Evolutionary conservation across 1,284 basidiomycete species (phyloP).

Genomic region (Mrakiaceae sp.): DNA sequence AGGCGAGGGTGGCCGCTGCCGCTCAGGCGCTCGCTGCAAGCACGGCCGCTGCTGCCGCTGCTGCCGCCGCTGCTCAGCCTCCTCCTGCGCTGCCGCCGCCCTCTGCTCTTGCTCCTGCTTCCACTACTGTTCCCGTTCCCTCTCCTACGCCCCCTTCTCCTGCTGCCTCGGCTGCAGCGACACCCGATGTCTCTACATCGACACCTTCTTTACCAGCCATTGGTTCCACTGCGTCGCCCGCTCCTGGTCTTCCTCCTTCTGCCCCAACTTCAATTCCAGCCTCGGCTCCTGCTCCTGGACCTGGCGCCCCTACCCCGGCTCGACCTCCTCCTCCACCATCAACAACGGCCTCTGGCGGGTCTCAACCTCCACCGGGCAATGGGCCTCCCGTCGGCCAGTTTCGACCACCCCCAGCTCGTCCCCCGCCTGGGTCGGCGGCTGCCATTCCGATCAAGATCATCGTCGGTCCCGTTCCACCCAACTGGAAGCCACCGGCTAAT

Average conservation of each 20-base stretch:
- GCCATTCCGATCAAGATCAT: constrained; percentile 36
- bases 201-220: not conserved
- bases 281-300: too few species aligned
- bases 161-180: not conserved
- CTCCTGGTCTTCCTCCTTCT: constrained; percentile 31
- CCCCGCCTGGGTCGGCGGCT: not conserved
- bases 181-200: not conserved
- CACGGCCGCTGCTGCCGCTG: not conserved
- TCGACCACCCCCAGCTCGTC: not conserved
- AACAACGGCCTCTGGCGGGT: too few species aligned
- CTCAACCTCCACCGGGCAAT: not conserved
- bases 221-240: not conserved
- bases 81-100: not conserved
- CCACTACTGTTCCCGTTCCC: not conserved
- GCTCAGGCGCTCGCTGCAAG: constrained; percentile 1
- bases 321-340: too few species aligned
- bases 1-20: not conserved
- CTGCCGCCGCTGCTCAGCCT: not conserved
- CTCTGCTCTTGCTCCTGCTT: not conserved
- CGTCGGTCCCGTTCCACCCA: constrained; percentile 46
- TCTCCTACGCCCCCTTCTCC: not conserved
- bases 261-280: constrained; percentile 27
- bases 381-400: not conserved
- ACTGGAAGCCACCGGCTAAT: constrained; percentile 19
- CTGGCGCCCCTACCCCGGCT: too few species aligned